Evolutionary conservation across 2,329 filamentous ascomycete genomes (phyloP).

Genomic region (Leptographium procerum): DNA sequence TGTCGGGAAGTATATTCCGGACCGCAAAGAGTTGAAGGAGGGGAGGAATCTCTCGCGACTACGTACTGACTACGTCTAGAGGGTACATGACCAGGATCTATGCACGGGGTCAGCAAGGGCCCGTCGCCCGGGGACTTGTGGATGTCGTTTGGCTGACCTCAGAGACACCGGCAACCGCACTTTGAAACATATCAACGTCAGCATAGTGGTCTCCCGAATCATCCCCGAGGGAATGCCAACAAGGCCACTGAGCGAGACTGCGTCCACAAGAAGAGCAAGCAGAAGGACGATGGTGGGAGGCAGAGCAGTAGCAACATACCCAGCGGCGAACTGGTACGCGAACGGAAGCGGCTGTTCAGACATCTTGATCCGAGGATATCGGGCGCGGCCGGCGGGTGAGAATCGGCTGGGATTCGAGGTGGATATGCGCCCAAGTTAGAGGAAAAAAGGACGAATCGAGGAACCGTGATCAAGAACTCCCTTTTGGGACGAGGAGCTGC

Average conservation of each 20-base stretch:
- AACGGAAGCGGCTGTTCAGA: constrained; percentile 71
- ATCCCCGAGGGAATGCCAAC: neutral
- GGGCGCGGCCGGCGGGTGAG: neutral
- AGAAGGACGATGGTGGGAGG: neutral
- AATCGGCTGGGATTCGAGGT: neutral
- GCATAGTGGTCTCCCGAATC: neutral
- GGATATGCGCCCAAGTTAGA: neutral
- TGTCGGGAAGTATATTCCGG: neutral
- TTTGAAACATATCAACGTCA: constrained; percentile 20
- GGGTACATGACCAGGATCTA: constrained; percentile 96
- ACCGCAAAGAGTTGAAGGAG: neutral
- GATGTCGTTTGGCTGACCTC: constrained; percentile 52
- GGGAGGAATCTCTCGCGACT: neutral
- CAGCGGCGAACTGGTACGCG: constrained; percentile 88
- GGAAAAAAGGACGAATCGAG: neutral
- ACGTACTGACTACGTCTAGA: constrained; percentile 93
- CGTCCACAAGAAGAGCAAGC: neutral
- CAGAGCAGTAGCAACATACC: constrained; percentile 27
- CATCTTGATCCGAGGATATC: constrained; percentile 37
- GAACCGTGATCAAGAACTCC: neutral
- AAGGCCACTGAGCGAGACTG: neutral
- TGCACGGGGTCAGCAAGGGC: constrained; percentile 3
- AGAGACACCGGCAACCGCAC: constrained; percentile 92
- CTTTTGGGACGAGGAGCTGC: neutral
- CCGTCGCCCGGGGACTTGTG: too few relatives aligned